Percentiles rank a stretch among this genome's conserved stretches.
These are phyloP conservation scores for Aspergillus ibericus DNA, from an alignment of 2,329 filamentous ascomycete species.

Conservation along the genomic window DNA sequence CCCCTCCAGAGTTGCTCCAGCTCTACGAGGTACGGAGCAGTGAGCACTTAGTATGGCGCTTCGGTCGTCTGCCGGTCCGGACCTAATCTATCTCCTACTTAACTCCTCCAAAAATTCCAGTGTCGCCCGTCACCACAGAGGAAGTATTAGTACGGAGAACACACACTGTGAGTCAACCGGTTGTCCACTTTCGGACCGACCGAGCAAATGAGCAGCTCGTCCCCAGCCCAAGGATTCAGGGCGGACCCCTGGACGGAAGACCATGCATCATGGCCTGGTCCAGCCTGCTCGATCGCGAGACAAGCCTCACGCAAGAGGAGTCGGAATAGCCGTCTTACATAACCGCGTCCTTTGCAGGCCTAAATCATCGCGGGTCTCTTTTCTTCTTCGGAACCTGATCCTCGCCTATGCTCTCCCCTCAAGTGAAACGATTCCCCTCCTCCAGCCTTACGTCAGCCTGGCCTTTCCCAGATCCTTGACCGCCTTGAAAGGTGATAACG, in stretches of 20 bases:
- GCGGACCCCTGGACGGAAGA: background rate
- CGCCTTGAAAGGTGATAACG: constrained; percentile 20
- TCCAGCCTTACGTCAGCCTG: background rate
- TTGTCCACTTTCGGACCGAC: background rate
- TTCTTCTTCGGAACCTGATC: background rate
- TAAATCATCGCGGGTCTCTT: background rate
- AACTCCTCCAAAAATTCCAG: too few species aligned
- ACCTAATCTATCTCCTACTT: too few species aligned
- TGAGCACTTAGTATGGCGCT: too few species aligned
- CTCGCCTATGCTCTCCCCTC: background rate
- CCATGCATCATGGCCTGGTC: background rate
- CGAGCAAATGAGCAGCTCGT: background rate
- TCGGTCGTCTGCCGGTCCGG: too few species aligned
- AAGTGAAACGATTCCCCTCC: background rate
- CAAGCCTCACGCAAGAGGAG: background rate
- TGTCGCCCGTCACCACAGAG: too few species aligned
- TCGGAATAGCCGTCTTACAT: background rate
- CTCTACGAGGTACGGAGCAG: too few species aligned
- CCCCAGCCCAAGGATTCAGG: background rate
- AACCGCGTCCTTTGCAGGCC: background rate
- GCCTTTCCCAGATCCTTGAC: constrained; percentile 1
- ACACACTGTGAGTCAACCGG: background rate
- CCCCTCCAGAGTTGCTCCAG: too few species aligned
- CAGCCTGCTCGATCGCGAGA: background rate
- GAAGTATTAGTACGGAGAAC: too few species aligned